Evolutionary conservation across 164 flowering plant genomes (phyloP).

Genomic region (Magnolia sinica): DNA sequence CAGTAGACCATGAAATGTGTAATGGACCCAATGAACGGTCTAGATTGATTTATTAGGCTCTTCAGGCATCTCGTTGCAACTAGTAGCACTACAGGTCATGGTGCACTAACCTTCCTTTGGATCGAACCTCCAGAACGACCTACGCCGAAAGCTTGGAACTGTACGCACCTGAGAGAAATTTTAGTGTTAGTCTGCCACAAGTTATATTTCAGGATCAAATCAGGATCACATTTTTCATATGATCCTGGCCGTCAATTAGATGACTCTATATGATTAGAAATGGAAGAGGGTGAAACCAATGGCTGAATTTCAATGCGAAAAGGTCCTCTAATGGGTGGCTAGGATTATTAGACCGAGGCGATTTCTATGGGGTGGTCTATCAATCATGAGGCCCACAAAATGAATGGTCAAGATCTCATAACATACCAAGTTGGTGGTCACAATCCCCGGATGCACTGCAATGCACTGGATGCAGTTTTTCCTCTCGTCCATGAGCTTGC

Average conservation of each 20-base stretch:
- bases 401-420: neutral
- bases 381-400: no score
- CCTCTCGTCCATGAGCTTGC: conserved; percentile 16
- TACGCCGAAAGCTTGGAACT: conserved; percentile 5
- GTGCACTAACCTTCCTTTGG: conserved; percentile 17
- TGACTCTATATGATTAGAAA: no score
- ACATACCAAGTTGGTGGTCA: conserved; percentile 21
- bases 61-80: neutral
- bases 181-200: no score
- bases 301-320: no score
- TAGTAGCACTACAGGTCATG: neutral
- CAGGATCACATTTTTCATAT: no score
- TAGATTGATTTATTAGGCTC: neutral
- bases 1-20: no score
- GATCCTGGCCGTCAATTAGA: no score
- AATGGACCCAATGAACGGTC: neutral
- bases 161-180: neutral
- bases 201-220: no score
- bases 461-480: conserved; percentile 19
- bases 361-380: no score
- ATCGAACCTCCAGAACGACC: conserved; percentile 20
- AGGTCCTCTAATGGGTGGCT: no score
- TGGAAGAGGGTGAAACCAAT: no score
- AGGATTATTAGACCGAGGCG: no score
- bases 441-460: conserved; percentile 33